Evolutionary conservation across 2,329 filamentous ascomycete genomes (phyloP), one percentile per base, ranked within the genome.

Genomic region (Ascochyta lentis): DNA sequence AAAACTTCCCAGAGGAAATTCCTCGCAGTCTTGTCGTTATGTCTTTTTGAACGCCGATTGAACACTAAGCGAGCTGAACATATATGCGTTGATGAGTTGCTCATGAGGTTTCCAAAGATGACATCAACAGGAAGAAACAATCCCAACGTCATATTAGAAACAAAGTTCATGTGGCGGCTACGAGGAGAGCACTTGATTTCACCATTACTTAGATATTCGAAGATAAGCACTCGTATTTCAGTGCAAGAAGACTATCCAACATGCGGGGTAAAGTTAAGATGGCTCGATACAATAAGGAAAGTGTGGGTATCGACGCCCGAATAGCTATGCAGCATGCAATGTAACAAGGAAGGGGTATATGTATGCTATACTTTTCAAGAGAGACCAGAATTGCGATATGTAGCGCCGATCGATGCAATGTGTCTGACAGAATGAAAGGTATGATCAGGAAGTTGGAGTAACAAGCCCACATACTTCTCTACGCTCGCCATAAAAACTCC

Each of bases 401-500:
- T 37, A 51, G 53, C 53, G 53, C 53, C 53, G 27, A 44, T 39
- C 7, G n/a, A 56, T 56, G 53, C 46, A 50, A 27, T 51, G 10
- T 27, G 27, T 6, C 8, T 43, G 26, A 43, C 8, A 29, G 35
- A 46, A 19, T 12, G 16, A 47, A 47, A 24, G 6, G 4, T 4
- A 24, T 15, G 16, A 16, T 3, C 6, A 15, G 9, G 16, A 42
- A 16, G 3, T 23, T 16, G 13, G 15, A 15, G 12, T 24, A 9
- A 27, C n/a, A 13, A 13, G 22, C 13, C 16, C 7, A 24, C 9
- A 22, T 12, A 4, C 39, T 10, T 31, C 7, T 39, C 10, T 46
- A 69, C 16, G 60, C 68, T 3, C 70, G 67, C 75, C 75, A 77
- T 34, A 69, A 41, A 41, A 63, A 69, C 56, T 77, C 75, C 59